Percentiles rank a stretch among this genome's conserved stretches.
phyloP scores from a whole-genome alignment of 495 filamentous ascomycete genomes.

The Chaetomium tenue region DNA sequence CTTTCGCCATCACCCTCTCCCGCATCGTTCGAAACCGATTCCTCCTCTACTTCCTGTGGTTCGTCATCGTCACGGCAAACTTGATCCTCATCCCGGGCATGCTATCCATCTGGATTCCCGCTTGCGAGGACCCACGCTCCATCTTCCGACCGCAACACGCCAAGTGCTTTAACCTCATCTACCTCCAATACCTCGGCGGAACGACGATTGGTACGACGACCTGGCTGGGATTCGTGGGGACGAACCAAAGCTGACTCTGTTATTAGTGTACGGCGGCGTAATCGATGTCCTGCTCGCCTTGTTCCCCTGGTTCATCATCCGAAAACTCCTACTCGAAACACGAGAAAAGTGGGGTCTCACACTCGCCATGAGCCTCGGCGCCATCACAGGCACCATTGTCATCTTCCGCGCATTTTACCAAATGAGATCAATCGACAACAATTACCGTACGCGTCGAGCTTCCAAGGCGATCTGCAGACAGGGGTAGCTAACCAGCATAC shows the following conservation, averaged over 20 bases:
- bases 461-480: background rate
- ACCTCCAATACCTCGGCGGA: conserved; percentile 23
- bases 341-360: conserved; percentile 38
- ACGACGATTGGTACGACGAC: conserved; percentile 20
- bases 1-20: conserved; percentile 26
- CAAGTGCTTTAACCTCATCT: conserved; percentile 12
- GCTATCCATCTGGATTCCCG: conserved; percentile 27
- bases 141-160: conserved; percentile 17
- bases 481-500: background rate
- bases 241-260: background rate
- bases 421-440: conserved; percentile 17
- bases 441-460: conserved; percentile 22
- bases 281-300: conserved; percentile 38
- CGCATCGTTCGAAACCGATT: conserved; percentile 18
- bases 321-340: conserved; percentile 34
- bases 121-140: conserved; percentile 23
- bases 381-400: conserved; percentile 25
- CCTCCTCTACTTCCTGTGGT: conserved; percentile 22
- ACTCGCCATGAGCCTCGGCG: conserved; percentile 38
- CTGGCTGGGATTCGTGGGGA: background rate
- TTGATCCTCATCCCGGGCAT: conserved; percentile 25
- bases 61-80: conserved; percentile 24
- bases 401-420: conserved; percentile 27
- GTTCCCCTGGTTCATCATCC: conserved; percentile 38
- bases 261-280: conserved; percentile 25